These are phyloP conservation scores for Salvia miltiorrhiza DNA, from an alignment of 257 asterid species.

Conservation along the genomic window DNA sequence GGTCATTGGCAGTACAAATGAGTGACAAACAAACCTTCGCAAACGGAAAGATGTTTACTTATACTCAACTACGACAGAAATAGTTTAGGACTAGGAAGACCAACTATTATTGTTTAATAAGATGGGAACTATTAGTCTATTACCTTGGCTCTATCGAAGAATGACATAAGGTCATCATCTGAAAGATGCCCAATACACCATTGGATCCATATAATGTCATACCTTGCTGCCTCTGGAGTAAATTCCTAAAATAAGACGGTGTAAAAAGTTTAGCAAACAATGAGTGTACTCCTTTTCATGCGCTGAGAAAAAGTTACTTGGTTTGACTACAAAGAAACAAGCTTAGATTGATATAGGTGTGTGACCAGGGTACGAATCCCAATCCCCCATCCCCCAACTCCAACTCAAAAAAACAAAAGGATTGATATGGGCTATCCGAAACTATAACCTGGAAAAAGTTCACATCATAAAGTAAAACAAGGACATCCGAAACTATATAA, in stretches of 20 bases:
- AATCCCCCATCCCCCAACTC: too few relatives aligned
- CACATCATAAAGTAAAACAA: not conserved
- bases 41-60: not conserved
- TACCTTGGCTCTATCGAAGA: slow-evolving; percentile 88
- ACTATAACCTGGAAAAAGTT: not conserved
- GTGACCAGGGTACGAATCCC: too few relatives aligned
- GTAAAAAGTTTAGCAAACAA: slow-evolving; percentile 14
- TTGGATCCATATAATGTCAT: slow-evolving; percentile 91
- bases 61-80: not conserved
- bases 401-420: too few relatives aligned
- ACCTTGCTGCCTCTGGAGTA: slow-evolving; percentile 79
- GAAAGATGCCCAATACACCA: slow-evolving; percentile 99
- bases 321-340: not conserved
- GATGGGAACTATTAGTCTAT: slow-evolving; percentile 3
- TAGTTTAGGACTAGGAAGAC: not conserved
- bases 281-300: not conserved
- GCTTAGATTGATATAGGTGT: not conserved
- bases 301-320: not conserved
- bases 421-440: not conserved
- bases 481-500: not conserved
- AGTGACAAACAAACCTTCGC: not conserved
- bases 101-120: not conserved
- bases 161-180: slow-evolving; percentile 82
- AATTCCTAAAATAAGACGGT: slow-evolving; percentile 56
- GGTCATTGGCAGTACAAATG: not conserved